Conservation (phyloP, 352 stramenopile species). For the Elongisporangium anandrum region DNA sequence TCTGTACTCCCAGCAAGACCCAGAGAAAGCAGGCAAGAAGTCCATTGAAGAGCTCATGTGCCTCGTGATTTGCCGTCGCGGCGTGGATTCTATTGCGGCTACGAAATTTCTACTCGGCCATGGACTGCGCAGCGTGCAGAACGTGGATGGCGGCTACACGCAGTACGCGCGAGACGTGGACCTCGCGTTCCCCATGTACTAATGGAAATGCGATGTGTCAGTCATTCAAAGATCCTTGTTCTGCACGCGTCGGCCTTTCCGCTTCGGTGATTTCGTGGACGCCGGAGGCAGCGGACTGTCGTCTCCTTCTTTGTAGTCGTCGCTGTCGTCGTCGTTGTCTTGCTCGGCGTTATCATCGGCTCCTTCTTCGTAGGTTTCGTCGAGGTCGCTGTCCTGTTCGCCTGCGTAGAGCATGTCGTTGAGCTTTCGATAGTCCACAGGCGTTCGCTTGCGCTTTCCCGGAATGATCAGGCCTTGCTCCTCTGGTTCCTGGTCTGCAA, state of each 20-base stretch:
- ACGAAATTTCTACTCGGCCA: constrained; percentile 49
- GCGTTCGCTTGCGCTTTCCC: constrained; percentile 74
- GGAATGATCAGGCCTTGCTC: constrained; percentile 34
- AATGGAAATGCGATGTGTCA: too few species aligned
- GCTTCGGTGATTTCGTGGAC: background rate
- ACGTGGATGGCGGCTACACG: constrained; percentile 72
- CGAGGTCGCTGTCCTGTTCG: constrained; percentile 50
- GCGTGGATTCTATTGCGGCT: constrained; percentile 60
- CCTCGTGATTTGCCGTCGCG: constrained; percentile 77
- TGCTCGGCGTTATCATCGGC: constrained; percentile 29
- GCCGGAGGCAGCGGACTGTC: constrained; percentile 19
- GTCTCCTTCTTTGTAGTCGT: constrained; percentile 11
- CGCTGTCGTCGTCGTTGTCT: constrained; percentile 25
- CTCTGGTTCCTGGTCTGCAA: background rate
- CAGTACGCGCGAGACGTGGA: constrained; percentile 52
- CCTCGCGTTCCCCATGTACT: constrained; percentile 73
- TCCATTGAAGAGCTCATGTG: background rate
- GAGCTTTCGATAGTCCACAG: constrained; percentile 77
- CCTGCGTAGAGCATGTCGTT: constrained; percentile 77
- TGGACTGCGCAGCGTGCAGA: constrained; percentile 38
- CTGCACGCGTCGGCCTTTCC: background rate
- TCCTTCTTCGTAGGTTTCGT: constrained; percentile 42
- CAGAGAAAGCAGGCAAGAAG: background rate
- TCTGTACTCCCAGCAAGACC: constrained; percentile 3
- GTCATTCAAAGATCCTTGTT: constrained; percentile 9